Percentiles rank a stretch among this genome's conserved stretches.
Conservation (phyloP, 1,139 yeast species). For the Yamadazyma trypodendri region DNA sequence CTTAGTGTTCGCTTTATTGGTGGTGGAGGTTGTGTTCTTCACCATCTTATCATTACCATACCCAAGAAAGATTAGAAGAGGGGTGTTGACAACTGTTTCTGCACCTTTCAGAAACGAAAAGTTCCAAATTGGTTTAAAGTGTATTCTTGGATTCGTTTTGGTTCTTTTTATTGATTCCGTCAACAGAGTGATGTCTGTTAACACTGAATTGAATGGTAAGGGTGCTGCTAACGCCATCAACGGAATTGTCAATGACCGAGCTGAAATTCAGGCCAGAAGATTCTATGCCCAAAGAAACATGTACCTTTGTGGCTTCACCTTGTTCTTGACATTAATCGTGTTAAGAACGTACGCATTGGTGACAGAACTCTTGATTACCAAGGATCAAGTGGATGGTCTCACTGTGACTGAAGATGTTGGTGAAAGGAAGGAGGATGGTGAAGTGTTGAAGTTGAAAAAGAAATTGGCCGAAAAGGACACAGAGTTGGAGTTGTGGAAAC, state of each 20-base stretch:
- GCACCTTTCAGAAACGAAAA: slow-evolving; percentile 71
- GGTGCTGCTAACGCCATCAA: slow-evolving; percentile 17
- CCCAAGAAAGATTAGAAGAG: slow-evolving; percentile 73
- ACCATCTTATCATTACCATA: slow-evolving; percentile 80
- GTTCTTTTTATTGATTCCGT: slow-evolving; percentile 86
- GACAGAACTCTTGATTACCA: slow-evolving; percentile 63
- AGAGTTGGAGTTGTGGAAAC: slow-evolving; percentile 65
- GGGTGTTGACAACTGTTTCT: slow-evolving; percentile 60
- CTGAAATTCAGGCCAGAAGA: slow-evolving; percentile 84
- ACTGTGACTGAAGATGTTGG: slow-evolving; percentile 21
- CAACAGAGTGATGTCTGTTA: slow-evolving; percentile 75
- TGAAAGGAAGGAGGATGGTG: slow-evolving; percentile 24
- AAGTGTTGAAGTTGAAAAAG: slow-evolving; percentile 49
- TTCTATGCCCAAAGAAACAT: slow-evolving; percentile 96
- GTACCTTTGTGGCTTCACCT: slow-evolving; percentile 93
- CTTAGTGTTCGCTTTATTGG: slow-evolving; percentile 71
- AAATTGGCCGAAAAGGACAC: slow-evolving; percentile 60
- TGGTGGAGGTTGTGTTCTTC: slow-evolving; percentile 79
- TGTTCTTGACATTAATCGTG: slow-evolving; percentile 82
- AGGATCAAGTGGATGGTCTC: slow-evolving; percentile 59
- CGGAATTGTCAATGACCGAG: slow-evolving; percentile 52
- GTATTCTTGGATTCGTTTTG: slow-evolving; percentile 79
- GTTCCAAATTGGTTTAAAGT: slow-evolving; percentile 75
- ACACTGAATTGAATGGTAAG: slow-evolving; percentile 51
- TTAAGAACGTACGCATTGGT: slow-evolving; percentile 86